These are phyloP conservation scores for Ophiosphaerella herpotricha DNA, from an alignment of 2,329 filamentous ascomycete species.

Conservation along the genomic window DNA sequence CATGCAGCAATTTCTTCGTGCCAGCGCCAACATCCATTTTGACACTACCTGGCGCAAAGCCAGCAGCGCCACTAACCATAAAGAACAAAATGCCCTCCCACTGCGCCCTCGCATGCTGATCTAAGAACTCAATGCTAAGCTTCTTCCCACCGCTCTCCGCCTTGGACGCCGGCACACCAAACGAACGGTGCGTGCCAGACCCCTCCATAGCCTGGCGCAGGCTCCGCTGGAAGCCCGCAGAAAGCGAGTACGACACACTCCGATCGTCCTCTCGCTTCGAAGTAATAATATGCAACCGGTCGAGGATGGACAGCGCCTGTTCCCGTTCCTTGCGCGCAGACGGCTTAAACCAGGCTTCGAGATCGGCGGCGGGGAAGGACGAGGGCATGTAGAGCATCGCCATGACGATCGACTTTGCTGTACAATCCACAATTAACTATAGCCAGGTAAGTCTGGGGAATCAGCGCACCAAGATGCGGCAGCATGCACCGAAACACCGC, in stretches of 20 bases:
- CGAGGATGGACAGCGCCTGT: conserved; percentile 78
- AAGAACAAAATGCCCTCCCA: conserved; percentile 98
- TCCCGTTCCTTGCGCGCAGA: conserved; percentile 75
- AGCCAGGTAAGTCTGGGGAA: neutral
- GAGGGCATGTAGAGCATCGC: conserved; percentile 87
- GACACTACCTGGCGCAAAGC: conserved; percentile 51
- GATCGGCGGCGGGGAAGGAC: conserved; percentile 76
- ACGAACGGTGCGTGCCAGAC: conserved; percentile 82
- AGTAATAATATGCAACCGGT: conserved; percentile 82
- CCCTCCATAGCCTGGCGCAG: conserved; percentile 87
- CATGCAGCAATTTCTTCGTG: conserved; percentile 82
- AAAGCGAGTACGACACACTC: conserved; percentile 74
- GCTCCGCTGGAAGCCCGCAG: conserved; percentile 80
- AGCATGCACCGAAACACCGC: conserved; percentile 98
- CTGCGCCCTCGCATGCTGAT: conserved; percentile 82
- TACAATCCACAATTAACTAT: conserved; percentile 4
- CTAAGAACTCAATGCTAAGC: conserved; percentile 74
- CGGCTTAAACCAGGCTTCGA: conserved; percentile 85
- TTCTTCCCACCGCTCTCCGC: conserved; percentile 64
- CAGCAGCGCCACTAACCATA: conserved; percentile 78
- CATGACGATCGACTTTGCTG: conserved; percentile 95
- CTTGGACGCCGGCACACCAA: conserved; percentile 79
- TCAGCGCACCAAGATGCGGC: conserved; percentile 73
- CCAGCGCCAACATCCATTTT: conserved; percentile 54
- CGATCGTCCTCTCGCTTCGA: conserved; percentile 60